phyloP scores from a whole-genome alignment of 768 basidiomycete genomes.

The Leccinum boreale region DNA sequence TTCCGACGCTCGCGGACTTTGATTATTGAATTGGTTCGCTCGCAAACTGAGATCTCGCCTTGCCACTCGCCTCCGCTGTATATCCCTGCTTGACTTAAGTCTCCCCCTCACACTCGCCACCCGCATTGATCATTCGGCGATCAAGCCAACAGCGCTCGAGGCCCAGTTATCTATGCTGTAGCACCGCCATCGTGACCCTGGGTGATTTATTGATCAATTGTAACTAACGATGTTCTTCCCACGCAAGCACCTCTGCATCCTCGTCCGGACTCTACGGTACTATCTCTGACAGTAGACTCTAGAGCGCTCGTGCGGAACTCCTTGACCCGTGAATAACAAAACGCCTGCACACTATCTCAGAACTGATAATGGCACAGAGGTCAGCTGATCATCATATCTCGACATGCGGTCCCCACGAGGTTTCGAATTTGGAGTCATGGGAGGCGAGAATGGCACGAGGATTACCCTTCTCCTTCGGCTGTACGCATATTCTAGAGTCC shows the following conservation, averaged over 20 bases:
- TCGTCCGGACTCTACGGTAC: background rate
- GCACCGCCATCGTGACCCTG: slow-evolving; percentile 18
- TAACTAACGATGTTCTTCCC: background rate
- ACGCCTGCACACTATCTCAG: background rate
- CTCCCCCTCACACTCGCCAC: background rate
- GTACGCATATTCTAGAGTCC: background rate
- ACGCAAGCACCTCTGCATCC: background rate
- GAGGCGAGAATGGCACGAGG: slow-evolving; percentile 8
- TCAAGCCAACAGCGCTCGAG: slow-evolving; percentile 9
- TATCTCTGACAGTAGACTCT: background rate
- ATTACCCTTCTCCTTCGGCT: slow-evolving; percentile 3
- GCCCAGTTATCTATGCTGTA: background rate
- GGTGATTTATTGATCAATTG: slow-evolving; percentile 1
- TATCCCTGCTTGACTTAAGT: background rate
- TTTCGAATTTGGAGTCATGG: slow-evolving; percentile 13
- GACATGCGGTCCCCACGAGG: slow-evolving; percentile 27
- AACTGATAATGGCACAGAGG: slow-evolving; percentile 6
- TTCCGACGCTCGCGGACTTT: slow-evolving; percentile 28
- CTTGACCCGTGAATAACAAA: background rate
- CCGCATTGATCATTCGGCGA: slow-evolving; percentile 6
- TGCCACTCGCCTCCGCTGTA: background rate
- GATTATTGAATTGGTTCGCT: slow-evolving; percentile 6
- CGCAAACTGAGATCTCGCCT: background rate
- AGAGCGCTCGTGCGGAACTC: slow-evolving; percentile 4
- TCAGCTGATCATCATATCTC: slow-evolving; percentile 21